phyloP scores from a whole-genome alignment of 345 rosid species.

The Pistacia integerrima region DNA sequence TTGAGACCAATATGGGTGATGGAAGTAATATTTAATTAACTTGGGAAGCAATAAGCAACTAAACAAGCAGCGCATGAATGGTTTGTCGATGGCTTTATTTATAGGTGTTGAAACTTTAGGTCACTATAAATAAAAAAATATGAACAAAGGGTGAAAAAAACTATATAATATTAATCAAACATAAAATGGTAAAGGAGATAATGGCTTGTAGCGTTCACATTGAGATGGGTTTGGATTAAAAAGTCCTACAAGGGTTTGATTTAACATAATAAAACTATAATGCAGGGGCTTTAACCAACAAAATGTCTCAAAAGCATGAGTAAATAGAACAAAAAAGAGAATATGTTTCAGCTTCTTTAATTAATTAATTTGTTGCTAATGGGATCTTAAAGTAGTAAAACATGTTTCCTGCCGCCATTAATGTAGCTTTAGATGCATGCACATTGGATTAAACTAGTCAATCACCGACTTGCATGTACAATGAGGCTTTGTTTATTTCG shows the following conservation, averaged over 20 bases:
- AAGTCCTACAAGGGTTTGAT: neutral
- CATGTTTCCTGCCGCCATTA: neutral
- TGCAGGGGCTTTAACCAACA: slow-evolving; percentile 48
- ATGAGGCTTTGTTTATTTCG: neutral
- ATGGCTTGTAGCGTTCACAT: slow-evolving; percentile 16
- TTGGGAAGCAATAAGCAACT: slow-evolving; percentile 22
- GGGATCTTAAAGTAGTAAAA: neutral
- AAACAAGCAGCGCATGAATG: slow-evolving; percentile 15
- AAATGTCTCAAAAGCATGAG: slow-evolving; percentile 27
- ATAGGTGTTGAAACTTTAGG: slow-evolving; percentile 33
- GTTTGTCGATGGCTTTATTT: slow-evolving; percentile 12
- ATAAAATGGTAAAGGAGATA: slow-evolving; percentile 7
- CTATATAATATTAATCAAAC: neutral
- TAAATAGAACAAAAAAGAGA: neutral
- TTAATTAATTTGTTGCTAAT: neutral
- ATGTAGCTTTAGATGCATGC: neutral
- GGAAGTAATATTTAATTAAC: slow-evolving; percentile 9
- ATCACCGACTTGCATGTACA: neutral
- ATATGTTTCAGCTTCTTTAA: slow-evolving; percentile 1
- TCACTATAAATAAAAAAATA: neutral
- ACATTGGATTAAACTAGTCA: neutral
- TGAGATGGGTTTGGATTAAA: slow-evolving; percentile 8
- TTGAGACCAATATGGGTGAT: neutral
- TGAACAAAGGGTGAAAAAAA: neutral
- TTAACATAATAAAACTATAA: slow-evolving; percentile 23